Conservation (phyloP, 345 rosid species). For the Balakata baccata region DNA sequence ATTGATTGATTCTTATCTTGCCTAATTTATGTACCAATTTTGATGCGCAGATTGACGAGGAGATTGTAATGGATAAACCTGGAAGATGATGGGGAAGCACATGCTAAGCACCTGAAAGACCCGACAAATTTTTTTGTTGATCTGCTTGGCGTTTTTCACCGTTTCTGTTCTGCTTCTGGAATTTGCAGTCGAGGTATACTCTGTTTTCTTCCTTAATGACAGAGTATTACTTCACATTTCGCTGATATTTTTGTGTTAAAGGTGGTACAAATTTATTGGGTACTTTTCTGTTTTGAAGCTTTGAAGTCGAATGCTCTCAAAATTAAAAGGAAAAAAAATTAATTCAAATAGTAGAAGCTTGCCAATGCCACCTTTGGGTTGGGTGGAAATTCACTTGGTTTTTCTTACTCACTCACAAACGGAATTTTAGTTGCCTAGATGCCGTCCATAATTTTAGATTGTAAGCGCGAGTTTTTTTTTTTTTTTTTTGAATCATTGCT, state of each 20-base stretch:
- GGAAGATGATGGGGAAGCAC: constrained; percentile 4
- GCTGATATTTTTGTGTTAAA: not conserved
- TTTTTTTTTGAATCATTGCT: not conserved
- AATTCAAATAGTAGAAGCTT: not conserved
- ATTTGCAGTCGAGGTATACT: not conserved
- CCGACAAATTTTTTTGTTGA: not conserved
- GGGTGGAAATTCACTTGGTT: not conserved
- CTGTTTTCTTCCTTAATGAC: not conserved
- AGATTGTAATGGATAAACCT: not conserved
- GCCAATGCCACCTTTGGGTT: no score
- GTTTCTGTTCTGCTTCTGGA: constrained; percentile 3
- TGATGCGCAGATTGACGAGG: constrained; percentile 30
- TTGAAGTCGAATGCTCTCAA: not conserved
- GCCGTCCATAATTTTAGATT: no score
- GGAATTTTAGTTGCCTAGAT: not conserved
- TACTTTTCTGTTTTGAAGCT: not conserved
- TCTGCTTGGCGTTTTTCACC: not conserved
- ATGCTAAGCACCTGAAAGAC: not conserved
- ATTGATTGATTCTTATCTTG: not conserved
- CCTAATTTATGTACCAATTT: not conserved
- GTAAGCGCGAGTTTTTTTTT: not conserved
- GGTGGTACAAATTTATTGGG: not conserved
- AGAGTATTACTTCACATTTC: not conserved
- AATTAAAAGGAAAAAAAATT: not conserved
- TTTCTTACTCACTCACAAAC: not conserved